These are phyloP conservation scores for Boletus rubropictus DNA, from an alignment of 768 basidiomycete species.

Conservation along the genomic window DNA sequence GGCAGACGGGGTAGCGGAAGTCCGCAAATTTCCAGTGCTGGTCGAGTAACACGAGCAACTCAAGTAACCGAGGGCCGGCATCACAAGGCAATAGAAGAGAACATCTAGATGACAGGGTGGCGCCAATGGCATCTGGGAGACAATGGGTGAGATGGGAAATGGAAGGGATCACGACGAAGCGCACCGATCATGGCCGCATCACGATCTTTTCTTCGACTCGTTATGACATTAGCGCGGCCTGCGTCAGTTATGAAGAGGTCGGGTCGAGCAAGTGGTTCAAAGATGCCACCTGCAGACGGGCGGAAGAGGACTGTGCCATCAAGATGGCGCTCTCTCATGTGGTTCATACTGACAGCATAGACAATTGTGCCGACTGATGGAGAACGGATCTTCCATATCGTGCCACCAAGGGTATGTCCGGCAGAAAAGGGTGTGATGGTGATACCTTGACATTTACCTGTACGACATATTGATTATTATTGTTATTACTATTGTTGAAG, in stretches of 20 bases:
- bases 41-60: conserved; percentile 91
- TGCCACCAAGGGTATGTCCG: conserved; percentile 93
- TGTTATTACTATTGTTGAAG: neutral
- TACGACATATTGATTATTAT: neutral
- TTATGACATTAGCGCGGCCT: conserved; percentile 74
- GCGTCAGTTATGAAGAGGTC: conserved; percentile 94
- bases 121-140: conserved; percentile 73
- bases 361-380: conserved; percentile 93
- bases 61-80: conserved; percentile 89
- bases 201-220: conserved; percentile 83
- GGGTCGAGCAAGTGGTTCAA: conserved; percentile 82
- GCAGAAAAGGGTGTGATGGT: conserved; percentile 94
- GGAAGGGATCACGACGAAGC: conserved; percentile 9
- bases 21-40: conserved; percentile 95
- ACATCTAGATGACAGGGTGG: conserved; percentile 72
- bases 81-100: conserved; percentile 91
- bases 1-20: conserved; percentile 82
- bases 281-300: conserved; percentile 67
- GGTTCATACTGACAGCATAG: conserved; percentile 93
- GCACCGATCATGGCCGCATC: conserved; percentile 83
- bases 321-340: conserved; percentile 91
- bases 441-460: conserved; percentile 86
- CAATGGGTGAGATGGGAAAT: neutral
- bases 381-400: conserved; percentile 98
- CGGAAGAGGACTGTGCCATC: conserved; percentile 88